A percentile compares a stretch with the other conserved stretches of the same genome.
These are phyloP conservation scores for Skeletonema tropicum DNA, from an alignment of 108 stramenopile species.

Conservation along the genomic window DNA sequence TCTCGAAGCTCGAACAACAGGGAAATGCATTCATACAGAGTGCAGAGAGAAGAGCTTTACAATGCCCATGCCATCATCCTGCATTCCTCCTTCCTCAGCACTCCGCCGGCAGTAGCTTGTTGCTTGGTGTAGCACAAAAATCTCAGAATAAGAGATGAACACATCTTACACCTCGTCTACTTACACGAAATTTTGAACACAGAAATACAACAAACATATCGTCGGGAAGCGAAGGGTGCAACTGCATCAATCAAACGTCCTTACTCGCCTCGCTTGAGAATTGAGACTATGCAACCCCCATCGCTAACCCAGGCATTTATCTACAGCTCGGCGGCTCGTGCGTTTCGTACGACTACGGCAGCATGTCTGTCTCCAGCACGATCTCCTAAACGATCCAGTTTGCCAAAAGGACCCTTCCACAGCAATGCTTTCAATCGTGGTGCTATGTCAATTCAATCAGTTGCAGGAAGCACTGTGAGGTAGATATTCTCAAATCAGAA, in stretches of 20 bases:
- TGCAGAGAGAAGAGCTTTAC: too few species aligned
- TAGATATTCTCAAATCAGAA: conserved; percentile 1
- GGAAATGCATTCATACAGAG: too few species aligned
- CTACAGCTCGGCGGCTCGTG: conserved; percentile 26
- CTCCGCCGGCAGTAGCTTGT: too few species aligned
- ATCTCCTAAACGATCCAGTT: conserved; percentile 7
- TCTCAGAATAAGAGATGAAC: too few species aligned
- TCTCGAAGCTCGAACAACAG: too few species aligned
- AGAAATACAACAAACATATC: background rate
- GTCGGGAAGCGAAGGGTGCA: conserved; percentile 29
- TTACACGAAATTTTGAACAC: too few species aligned
- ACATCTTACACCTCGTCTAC: too few species aligned
- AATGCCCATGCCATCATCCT: too few species aligned
- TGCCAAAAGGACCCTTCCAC: background rate
- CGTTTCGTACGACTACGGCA: conserved; percentile 21
- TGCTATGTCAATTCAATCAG: conserved; percentile 22
- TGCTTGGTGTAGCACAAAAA: too few species aligned
- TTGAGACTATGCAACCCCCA: background rate
- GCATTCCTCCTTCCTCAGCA: too few species aligned
- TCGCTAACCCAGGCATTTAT: conserved; percentile 2
- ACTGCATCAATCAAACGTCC: conserved; percentile 11
- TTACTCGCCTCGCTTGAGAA: conserved; percentile 18
- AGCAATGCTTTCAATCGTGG: conserved; percentile 5
- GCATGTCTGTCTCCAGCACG: conserved; percentile 26
- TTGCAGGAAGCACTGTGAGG: conserved; percentile 9